Percentiles rank a stretch among this genome's conserved stretches.
These are phyloP conservation scores for Aleurites moluccanus DNA, from an alignment of 441 rosid species.

Conservation along the genomic window DNA sequence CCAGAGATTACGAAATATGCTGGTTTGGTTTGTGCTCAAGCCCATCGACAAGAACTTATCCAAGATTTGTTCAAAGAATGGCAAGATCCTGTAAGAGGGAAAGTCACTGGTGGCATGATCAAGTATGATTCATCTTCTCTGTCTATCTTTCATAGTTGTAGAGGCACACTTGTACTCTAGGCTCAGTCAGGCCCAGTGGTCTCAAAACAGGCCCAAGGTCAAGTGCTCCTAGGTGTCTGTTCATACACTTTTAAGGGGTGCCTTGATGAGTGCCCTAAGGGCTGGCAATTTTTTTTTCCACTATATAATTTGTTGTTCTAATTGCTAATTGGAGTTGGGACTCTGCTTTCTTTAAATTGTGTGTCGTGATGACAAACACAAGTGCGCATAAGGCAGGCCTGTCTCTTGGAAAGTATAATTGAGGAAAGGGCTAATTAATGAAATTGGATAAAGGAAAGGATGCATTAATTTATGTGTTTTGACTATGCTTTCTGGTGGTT, in stretches of 20 bases:
- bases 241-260: neutral
- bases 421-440: neutral
- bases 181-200: neutral
- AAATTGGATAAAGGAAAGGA: neutral
- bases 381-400: neutral
- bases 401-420: neutral
- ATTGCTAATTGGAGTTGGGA: neutral
- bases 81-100: constrained; percentile 87
- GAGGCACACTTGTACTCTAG: neutral
- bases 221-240: neutral
- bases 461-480: neutral
- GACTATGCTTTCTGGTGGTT: neutral
- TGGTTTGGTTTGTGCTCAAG: constrained; percentile 92
- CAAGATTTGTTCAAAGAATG: constrained; percentile 82
- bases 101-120: constrained; percentile 93
- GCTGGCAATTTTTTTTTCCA: neutral
- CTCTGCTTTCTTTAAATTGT: neutral
- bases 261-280: neutral
- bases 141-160: neutral
- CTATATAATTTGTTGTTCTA: neutral
- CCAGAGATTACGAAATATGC: constrained; percentile 92
- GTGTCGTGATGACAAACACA: no score
- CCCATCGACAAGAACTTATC: constrained; percentile 93
- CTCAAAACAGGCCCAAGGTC: neutral
- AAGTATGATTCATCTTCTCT: constrained; percentile 45